Evolutionary conservation across 1,284 basidiomycete species (phyloP), one percentile per base, ranked within the genome.

Genomic region (Coniferiporia weirii): DNA sequence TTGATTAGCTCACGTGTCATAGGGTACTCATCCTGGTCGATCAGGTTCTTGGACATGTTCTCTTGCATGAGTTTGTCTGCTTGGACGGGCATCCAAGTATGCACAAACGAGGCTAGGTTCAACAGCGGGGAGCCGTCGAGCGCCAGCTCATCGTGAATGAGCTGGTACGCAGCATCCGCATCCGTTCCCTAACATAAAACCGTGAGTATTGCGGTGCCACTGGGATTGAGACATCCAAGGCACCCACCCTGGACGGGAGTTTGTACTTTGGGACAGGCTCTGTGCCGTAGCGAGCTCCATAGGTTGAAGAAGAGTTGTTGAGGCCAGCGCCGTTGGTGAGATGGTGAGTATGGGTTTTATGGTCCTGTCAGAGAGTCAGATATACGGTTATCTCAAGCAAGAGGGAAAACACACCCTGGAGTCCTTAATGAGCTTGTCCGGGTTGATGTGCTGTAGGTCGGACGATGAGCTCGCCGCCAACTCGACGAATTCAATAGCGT

Each of bases 11-110:
- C 68, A 85, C 86, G 87, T 0, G 89, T 91, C 59, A 87, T 84
- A 15, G 93, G 93, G 71, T 97, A 97, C 72, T 96, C 93, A 68
- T 96, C 95, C 68, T 88, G 86, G 71, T 93, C 95, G 54, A 95
- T 93, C 54, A 95, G 74, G 70, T 95, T 95, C 73, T 95, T 95
- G 67, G 83, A 84, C 66, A 95, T 81, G 70, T 95, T 95, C 73
- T 95, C 93, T 53, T 78, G 66, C 77, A 93, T 86, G 62, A 95
- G 80, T 65, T 84, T 83, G 66, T 87, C 79, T 56, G 84, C 84
- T 67, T 83, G 72, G 59, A 76, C 72, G n/a, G 84, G 82, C 73
- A 85, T 73, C 79, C 79, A 83, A 5, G 79, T 81, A 67, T 82
- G 77, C 17, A 83, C 82, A 64, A 83, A 83, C 2, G 88, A 91